Base-by-base conservation (phyloP, 805 yeast species). In the Kuraishia cidri region DNA sequence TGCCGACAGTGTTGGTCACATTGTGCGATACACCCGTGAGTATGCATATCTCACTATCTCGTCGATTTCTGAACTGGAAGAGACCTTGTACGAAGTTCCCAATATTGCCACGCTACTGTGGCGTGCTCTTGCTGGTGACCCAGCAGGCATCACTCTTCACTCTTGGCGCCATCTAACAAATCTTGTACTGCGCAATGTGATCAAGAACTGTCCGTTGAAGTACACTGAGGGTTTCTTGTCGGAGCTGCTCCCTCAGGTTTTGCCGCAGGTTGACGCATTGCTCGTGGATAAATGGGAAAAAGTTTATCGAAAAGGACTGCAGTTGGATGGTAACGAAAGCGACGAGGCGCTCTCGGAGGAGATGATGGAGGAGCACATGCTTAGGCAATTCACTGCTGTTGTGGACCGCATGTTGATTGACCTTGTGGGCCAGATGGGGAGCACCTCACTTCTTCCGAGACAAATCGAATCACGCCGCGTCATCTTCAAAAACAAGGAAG, bases 91-190 rank as follows among this genome's bases (percentile, higher is more conserved):
- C 47, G 88, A 79, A 39, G 75, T 88, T 28, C 95, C 95, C 2
- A 77, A 76, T 31, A 75, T 86, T 39, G 95, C 95, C 0, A 55
- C 64, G 4, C 55, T 75, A 45, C 60, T 92, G 29, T 83, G 94
- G 86, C 75, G 73, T 42, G 88, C 97, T 1, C 75, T 94, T 23
- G 92, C 95, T 1, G 88, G 87, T 4, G 82, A 78, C 39, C 66
- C 79, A 5, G 75, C 78, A 4, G 98, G 98, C 12, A 79, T 92
- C 13, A 85, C 97, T 0, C 65, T 86, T 26, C 97, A 92, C 56
- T 84, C 95, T 17, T 92, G 98, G 98, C 81, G 94, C 42, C 98
- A 94, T 51, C 83, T 92, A 79, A 77, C 90, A 28, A 88, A 90
- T 43, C 71, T 90, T 29, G 92, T 92, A 35, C 69, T 92, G 33